A percentile compares a stretch with the other conserved stretches of the same genome.
Evolutionary conservation across 495 filamentous ascomycete genomes (phyloP).

Genomic region (Aspergillus egyptiacus): DNA sequence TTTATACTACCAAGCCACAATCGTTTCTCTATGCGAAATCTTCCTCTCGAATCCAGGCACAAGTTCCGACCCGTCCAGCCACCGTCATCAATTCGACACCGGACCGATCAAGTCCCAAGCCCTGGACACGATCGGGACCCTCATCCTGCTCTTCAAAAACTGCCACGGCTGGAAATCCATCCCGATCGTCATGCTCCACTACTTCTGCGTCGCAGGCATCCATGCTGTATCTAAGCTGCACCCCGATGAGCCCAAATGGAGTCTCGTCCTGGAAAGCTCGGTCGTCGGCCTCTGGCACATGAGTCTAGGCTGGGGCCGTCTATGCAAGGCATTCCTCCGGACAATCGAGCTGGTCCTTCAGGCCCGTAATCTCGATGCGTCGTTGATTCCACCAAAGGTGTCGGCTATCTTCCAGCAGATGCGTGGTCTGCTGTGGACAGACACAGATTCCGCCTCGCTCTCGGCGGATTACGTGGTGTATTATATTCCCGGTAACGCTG

Average conservation of each 20-base stretch:
- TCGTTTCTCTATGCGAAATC: slow-evolving; percentile 15
- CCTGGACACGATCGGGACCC: slow-evolving; percentile 21
- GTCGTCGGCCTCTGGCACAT: slow-evolving; percentile 26
- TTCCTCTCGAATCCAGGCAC: slow-evolving; percentile 5
- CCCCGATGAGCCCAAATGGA: slow-evolving; percentile 19
- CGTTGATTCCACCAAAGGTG: slow-evolving; percentile 17
- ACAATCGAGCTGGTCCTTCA: slow-evolving; percentile 22
- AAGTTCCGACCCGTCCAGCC: not conserved
- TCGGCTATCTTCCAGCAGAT: slow-evolving; percentile 18
- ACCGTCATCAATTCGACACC: slow-evolving; percentile 14
- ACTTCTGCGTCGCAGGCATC: slow-evolving; percentile 22
- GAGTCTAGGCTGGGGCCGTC: slow-evolving; percentile 25
- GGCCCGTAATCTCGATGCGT: slow-evolving; percentile 9
- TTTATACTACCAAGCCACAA: slow-evolving; percentile 20
- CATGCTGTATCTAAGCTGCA: slow-evolving; percentile 18
- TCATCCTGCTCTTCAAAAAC: slow-evolving; percentile 21
- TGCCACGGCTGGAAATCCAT: slow-evolving; percentile 25
- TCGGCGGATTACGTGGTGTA: slow-evolving; percentile 25
- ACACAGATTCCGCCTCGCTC: slow-evolving; percentile 17
- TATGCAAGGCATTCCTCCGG: slow-evolving; percentile 25
- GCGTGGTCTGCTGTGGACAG: slow-evolving; percentile 17
- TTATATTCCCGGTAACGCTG: slow-evolving; percentile 11
- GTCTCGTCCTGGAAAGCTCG: slow-evolving; percentile 22
- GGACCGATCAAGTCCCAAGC: slow-evolving; percentile 10
- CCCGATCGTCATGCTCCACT: slow-evolving; percentile 29